These are phyloP conservation scores for Stylosanthes scabra DNA, from an alignment of 331 rosid genomes.

Conservation along the genomic window DNA sequence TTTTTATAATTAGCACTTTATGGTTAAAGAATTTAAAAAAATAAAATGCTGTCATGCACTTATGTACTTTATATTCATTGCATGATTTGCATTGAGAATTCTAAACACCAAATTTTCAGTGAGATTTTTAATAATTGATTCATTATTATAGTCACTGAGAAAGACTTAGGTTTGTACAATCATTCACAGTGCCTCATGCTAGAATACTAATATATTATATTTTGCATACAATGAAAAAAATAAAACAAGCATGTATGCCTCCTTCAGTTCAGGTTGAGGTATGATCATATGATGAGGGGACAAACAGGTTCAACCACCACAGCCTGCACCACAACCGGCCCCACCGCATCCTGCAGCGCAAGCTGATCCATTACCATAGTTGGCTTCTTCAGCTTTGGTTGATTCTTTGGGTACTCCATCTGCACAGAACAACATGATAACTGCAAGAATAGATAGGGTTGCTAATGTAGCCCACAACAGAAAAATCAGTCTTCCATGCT, in stretches of 20 bases:
- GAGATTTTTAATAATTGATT: background rate
- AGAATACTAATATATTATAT: background rate
- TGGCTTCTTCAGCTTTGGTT: slow-evolving; percentile 42
- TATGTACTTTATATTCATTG: background rate
- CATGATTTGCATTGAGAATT: background rate
- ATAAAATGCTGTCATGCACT: background rate
- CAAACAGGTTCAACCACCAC: slow-evolving; percentile 54
- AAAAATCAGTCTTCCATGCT: slow-evolving; percentile 42
- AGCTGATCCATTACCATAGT: slow-evolving; percentile 41
- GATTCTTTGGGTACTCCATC: slow-evolving; percentile 62
- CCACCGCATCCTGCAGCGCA: slow-evolving; percentile 62
- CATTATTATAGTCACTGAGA: too few relatives aligned
- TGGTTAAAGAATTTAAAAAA: background rate
- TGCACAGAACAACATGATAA: slow-evolving; percentile 65
- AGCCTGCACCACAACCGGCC: slow-evolving; percentile 49
- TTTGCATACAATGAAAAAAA: slow-evolving; percentile 19
- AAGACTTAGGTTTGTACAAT: slow-evolving; percentile 1
- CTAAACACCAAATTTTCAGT: background rate
- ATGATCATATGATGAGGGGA: background rate
- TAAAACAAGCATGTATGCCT: slow-evolving; percentile 6
- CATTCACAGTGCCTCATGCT: background rate
- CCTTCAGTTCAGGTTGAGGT: background rate
- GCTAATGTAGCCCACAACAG: slow-evolving; percentile 53
- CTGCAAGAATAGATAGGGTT: slow-evolving; percentile 49
- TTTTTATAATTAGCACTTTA: background rate